A percentile compares a stretch with the other conserved stretches of the same genome.
Conservation (phyloP, 257 asterid genomes). For the Striga asiatica region DNA sequence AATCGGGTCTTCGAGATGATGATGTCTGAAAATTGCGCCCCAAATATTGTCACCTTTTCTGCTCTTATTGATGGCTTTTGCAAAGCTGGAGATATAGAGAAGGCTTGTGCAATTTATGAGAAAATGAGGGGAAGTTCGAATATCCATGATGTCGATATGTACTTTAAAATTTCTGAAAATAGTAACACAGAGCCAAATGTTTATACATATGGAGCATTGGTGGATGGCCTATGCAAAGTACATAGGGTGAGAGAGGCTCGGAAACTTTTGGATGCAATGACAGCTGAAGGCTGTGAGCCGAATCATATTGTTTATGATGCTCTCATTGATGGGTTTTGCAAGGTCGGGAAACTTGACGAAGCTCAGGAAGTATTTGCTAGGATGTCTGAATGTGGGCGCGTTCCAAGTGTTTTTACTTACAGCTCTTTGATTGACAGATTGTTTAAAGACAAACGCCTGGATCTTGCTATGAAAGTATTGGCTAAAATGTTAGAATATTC, state of each 20-base stretch:
- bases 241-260: slow-evolving; percentile 75
- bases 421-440: slow-evolving; percentile 72
- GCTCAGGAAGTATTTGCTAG: slow-evolving; percentile 73
- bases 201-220: slow-evolving; percentile 77
- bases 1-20: slow-evolving; percentile 66
- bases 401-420: slow-evolving; percentile 64
- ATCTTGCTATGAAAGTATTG: slow-evolving; percentile 77
- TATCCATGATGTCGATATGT: slow-evolving; percentile 43
- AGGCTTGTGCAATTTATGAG: slow-evolving; percentile 72
- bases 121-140: slow-evolving; percentile 59
- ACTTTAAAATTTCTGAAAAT: slow-evolving; percentile 44
- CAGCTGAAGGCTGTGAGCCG: slow-evolving; percentile 54
- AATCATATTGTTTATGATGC: slow-evolving; percentile 79
- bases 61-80: slow-evolving; percentile 92
- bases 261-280: slow-evolving; percentile 65
- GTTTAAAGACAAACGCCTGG: slow-evolving; percentile 81
- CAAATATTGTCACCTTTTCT: slow-evolving; percentile 74
- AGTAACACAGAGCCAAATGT: slow-evolving; percentile 50
- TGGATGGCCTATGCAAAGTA: slow-evolving; percentile 88
- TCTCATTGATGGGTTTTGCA: slow-evolving; percentile 89
- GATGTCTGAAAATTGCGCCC: slow-evolving; percentile 65
- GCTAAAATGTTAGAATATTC: slow-evolving; percentile 79
- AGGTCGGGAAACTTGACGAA: slow-evolving; percentile 82
- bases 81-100: slow-evolving; percentile 73
- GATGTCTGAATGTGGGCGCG: slow-evolving; percentile 66